Evolutionary conservation across 192 early-diverging fungal species (phyloP).

Genomic region (Thoreauomyces humboldtii): DNA sequence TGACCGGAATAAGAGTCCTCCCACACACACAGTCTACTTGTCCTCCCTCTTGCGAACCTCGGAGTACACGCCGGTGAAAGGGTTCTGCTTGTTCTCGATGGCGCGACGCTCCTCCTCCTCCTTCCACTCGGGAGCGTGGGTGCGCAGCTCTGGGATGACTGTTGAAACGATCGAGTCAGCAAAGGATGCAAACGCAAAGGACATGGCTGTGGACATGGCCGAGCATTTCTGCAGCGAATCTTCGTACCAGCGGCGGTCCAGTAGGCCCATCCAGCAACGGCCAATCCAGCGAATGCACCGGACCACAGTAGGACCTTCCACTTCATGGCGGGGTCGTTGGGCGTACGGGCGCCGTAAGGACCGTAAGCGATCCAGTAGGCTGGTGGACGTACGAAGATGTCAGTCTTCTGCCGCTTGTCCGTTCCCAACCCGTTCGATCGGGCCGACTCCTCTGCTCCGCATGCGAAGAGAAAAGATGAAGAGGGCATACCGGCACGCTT

Average conservation of each 20-base stretch:
- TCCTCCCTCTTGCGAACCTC: slow-evolving; percentile 31
- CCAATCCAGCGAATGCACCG: slow-evolving; percentile 58
- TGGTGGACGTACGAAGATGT: slow-evolving; percentile 29
- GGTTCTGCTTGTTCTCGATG: slow-evolving; percentile 51
- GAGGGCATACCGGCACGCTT: slow-evolving; percentile 98
- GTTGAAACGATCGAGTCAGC: background rate
- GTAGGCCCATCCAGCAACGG: slow-evolving; percentile 47
- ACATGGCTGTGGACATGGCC: background rate
- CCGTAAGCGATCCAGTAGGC: slow-evolving; percentile 97
- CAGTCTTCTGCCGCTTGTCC: too few relatives aligned
- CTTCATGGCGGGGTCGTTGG: slow-evolving; percentile 65
- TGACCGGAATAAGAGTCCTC: too few relatives aligned
- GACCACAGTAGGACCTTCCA: slow-evolving; percentile 55
- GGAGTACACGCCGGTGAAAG: slow-evolving; percentile 44
- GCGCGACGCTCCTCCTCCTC: slow-evolving; percentile 35
- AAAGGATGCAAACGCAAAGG: background rate
- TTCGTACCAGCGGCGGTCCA: slow-evolving; percentile 26
- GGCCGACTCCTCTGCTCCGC: too few relatives aligned
- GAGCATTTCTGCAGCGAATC: background rate
- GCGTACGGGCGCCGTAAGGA: slow-evolving; percentile 83
- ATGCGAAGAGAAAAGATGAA: too few relatives aligned
- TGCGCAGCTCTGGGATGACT: slow-evolving; percentile 36
- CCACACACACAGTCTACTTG: slow-evolving; percentile 6
- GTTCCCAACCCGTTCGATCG: too few relatives aligned
- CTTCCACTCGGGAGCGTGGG: slow-evolving; percentile 48